Evolutionary conservation across 1,284 basidiomycete genomes (phyloP), one percentile per base, ranked within the genome.

Genomic region (Microbotryum scabiosae): DNA sequence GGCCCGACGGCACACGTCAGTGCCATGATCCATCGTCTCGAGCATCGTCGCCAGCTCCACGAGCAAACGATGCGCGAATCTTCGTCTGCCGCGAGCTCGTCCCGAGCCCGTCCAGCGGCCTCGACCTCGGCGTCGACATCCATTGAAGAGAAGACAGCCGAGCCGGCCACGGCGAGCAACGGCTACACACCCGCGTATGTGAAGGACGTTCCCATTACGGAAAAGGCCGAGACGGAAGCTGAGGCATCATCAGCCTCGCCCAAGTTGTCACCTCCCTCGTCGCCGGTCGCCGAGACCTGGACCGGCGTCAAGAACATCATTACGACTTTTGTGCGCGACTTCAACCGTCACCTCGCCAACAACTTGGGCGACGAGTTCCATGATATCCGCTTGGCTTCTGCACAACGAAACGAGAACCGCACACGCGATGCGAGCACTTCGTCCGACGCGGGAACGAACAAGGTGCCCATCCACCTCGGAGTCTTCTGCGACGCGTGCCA

Each of bases 321-420:
- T 57, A 71, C 76, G 46, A 77, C 76, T n/a, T 87, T 89, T 73
- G 80, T 85, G 67, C 70, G 72, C 20, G 82, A 86, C 63, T 75
- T 87, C 30, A 79, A 83, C 57, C 70, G 72, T 18, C 76, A 82
- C 61, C 73, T 86, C 56, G 72, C 72, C 32, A 76, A 73, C 57
- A 77, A 79, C 2, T 80, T 85, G 58, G 79, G 78, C 51, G 66
- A 76, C 41, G 73, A 73, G 28, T 41, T 41, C 16, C 47, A 3
- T 3, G 36, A 41, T 18, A 16, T 41, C 36, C 36, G 36, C 14
- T 6, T 41, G 9, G 36, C 16, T 18, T 41, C 14, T 41, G 36
- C 12, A 9, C 14, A 12, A 41, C 36, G 36, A 5, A 12, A 41
- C 5, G 36, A 41, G 36, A 41, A 41, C 5, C 36, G 36, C 16